Evolutionary conservation across 129 eudicot genomes (phyloP), one percentile per base, ranked within the genome.

Genomic region (Chrysanthemum makinoi): DNA sequence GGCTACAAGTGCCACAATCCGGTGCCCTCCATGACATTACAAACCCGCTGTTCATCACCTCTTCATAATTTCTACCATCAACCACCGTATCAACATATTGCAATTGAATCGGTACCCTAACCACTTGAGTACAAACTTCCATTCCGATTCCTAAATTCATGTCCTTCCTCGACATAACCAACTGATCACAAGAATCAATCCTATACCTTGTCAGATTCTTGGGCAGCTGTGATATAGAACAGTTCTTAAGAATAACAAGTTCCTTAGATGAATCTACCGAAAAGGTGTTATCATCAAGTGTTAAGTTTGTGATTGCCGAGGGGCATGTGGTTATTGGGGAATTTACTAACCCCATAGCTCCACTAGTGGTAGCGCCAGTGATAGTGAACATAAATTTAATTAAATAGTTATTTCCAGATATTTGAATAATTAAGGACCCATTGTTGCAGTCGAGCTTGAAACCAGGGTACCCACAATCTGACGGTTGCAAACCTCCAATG

Each of bases 121-220:
- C 60, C 24, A 56, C 13, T 6, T 50, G 2, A 46, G 20, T 68
- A 62, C 90, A 86, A 39, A 51, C 33, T 51, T 53, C 47, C 15
- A 15, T 1, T 43, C 68, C 87, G 22, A 15, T 48, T 16, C 22
- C 12, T 14, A 83, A 49, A 50, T 68, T 65, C n/a, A 9, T 30
- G 26, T 83, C 81, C 17, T n/a, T 13, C 2, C 13, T 71, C 64
- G 62, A 50, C 82, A 85, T 60, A 4, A 70, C 76, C 72, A 75
- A 20, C 58, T 66, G 18, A 47, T 22, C 44, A 11, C 66, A 14
- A 39, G 14, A 60, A 69, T 0, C 58, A 66, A 66, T 14, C 58
- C 9, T 66, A 48, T 47, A 66, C 58, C 19, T 48, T 47, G 72
- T 66, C 13, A 66, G 58, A 66, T 49, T 66, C n/a, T 8, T 26